These are phyloP conservation scores for Lantana camara DNA, from an alignment of 257 asterid species.

Conservation along the genomic window DNA sequence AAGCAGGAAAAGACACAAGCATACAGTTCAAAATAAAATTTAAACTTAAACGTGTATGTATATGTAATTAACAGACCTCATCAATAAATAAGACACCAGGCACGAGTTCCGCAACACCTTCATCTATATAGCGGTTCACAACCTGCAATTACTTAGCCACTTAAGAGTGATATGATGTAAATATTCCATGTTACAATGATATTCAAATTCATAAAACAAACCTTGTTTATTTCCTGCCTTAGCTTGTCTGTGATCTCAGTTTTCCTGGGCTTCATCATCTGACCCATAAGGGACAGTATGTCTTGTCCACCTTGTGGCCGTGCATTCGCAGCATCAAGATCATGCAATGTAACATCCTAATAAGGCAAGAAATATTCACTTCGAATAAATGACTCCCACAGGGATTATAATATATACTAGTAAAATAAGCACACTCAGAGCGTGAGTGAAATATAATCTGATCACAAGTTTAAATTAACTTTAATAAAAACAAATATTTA, in stretches of 20 bases:
- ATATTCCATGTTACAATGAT: constrained; percentile 5
- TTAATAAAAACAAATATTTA: too few species aligned
- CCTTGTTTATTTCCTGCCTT: constrained; percentile 95
- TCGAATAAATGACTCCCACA: constrained; percentile 1
- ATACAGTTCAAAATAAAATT: constrained; percentile 1
- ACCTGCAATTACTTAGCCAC: constrained; percentile 47
- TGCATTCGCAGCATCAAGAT: constrained; percentile 98
- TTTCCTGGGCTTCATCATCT: constrained; percentile 97
- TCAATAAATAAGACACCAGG: constrained; percentile 88
- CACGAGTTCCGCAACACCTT: constrained; percentile 94
- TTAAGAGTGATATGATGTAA: background rate
- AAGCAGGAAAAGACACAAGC: constrained; percentile 5
- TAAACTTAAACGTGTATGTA: too few species aligned
- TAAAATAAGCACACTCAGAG: background rate
- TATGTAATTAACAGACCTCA: too few species aligned
- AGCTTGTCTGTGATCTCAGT: constrained; percentile 96
- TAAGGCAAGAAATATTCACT: background rate
- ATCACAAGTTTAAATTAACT: too few species aligned
- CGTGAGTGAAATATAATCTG: too few species aligned
- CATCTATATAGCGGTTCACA: constrained; percentile 90
- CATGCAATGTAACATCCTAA: constrained; percentile 93
- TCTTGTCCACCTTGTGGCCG: constrained; percentile 99
- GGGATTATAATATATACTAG: too few species aligned
- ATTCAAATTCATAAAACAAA: constrained; percentile 23
- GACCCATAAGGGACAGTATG: constrained; percentile 95